Conservation (phyloP, 768 basidiomycete genomes). For the Lactarius hengduanensis region DNA sequence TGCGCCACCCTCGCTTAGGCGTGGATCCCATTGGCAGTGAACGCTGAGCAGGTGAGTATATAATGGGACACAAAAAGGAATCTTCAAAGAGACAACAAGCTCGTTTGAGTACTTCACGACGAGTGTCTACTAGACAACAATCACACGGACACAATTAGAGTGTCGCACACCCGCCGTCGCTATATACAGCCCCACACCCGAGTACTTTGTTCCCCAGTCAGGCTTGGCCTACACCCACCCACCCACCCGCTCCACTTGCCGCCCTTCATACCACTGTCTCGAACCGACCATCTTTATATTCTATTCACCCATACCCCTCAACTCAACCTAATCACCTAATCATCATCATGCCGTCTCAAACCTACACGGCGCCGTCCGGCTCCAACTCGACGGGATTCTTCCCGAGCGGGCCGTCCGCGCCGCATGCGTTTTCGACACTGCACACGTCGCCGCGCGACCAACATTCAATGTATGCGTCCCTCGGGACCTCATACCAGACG, state of each 20-base stretch:
- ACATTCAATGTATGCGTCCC: conserved; percentile 36
- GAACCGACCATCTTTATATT: conserved; percentile 1
- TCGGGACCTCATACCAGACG: conserved; percentile 24
- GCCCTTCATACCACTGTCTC: not conserved
- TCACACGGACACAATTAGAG: conserved; percentile 23
- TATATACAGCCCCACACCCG: conserved; percentile 20
- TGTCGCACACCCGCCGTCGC: conserved; percentile 5
- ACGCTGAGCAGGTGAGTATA: conserved; percentile 5
- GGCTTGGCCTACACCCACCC: conserved; percentile 25
- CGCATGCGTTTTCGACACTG: conserved; percentile 39
- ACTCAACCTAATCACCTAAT: conserved; percentile 2
- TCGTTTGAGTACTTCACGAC: conserved; percentile 8
- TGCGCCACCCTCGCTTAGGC: not conserved
- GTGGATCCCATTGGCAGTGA: not conserved
- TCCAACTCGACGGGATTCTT: conserved; percentile 36
- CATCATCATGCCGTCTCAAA: conserved; percentile 35
- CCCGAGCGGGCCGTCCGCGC: conserved; percentile 37
- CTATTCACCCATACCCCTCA: not conserved
- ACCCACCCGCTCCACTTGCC: conserved; percentile 1
- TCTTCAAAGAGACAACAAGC: conserved; percentile 20
- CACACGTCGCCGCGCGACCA: conserved; percentile 38
- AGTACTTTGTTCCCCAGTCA: conserved; percentile 25
- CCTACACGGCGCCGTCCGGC: conserved; percentile 31
- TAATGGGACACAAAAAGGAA: conserved; percentile 24
- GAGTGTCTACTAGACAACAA: not conserved